Percentiles rank a stretch among this genome's conserved stretches.
Conservation (phyloP, 2,329 filamentous ascomycete genomes). For the Colletotrichum sp. region DNA sequence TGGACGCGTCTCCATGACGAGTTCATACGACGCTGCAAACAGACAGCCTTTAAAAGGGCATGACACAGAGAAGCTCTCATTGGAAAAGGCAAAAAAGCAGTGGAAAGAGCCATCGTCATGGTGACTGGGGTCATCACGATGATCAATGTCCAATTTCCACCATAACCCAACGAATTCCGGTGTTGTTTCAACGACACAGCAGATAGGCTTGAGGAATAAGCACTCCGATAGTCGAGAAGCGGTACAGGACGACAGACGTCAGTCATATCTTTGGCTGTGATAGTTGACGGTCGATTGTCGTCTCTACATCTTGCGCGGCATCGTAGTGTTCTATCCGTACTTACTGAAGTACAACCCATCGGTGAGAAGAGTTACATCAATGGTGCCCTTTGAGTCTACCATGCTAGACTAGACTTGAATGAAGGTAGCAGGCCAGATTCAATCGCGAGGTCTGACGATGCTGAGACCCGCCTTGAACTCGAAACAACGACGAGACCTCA, state of each 20-base stretch:
- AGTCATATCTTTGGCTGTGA: neutral
- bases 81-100: too few relatives aligned
- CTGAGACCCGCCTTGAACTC: neutral
- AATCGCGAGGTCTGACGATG: neutral
- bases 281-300: neutral
- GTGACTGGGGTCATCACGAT: neutral
- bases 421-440: neutral
- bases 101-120: too few relatives aligned
- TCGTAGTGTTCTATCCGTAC: neutral
- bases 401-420: neutral
- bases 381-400: neutral
- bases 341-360: neutral
- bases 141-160: accelerated
- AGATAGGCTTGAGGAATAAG: neutral
- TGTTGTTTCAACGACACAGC: neutral
- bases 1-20: neutral
- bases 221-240: neutral
- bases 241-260: neutral
- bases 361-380: neutral
- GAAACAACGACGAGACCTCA: neutral
- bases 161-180: neutral
- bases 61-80: accelerated
- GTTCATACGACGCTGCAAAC: neutral
- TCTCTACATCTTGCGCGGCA: neutral
- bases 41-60: neutral